Evolutionary conservation across 2,329 filamentous ascomycete genomes (phyloP).

Genomic region (Parasarocladium wereldwijsianum): DNA sequence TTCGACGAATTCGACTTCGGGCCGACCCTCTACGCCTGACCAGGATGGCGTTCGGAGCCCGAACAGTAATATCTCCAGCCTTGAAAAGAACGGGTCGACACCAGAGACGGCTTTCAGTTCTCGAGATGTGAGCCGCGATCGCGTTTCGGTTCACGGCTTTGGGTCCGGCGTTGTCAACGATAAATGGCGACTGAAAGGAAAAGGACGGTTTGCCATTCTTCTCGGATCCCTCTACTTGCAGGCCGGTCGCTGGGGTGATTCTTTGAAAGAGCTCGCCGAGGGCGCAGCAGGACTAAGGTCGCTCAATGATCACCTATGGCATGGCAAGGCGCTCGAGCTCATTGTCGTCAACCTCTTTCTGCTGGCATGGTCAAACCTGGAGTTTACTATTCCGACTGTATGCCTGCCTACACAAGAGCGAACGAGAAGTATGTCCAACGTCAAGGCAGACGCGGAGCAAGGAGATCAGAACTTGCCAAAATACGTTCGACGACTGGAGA

Average conservation of each 20-base stretch:
- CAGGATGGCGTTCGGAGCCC: conserved; percentile 28
- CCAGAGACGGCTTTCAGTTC: conserved; percentile 27
- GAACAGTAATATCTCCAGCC: conserved; percentile 21
- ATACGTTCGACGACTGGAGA: conserved; percentile 38
- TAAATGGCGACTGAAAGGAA: conserved; percentile 65
- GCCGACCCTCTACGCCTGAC: conserved; percentile 34
- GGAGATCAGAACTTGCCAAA: conserved; percentile 31
- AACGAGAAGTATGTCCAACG: conserved; percentile 18
- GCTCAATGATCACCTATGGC: conserved; percentile 89
- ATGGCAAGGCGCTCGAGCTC: conserved; percentile 85
- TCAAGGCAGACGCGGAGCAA: conserved; percentile 14
- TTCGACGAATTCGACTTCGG: conserved; percentile 30
- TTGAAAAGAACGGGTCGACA: conserved; percentile 23
- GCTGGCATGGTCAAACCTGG: conserved; percentile 68
- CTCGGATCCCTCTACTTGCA: conserved; percentile 78
- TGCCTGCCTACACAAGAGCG: conserved; percentile 36
- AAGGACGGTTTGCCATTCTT: conserved; percentile 63
- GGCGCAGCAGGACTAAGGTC: conserved; percentile 63
- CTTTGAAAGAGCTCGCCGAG: conserved; percentile 68
- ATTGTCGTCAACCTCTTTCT: conserved; percentile 72
- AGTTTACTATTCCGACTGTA: conserved; percentile 60
- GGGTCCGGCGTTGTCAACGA: conserved; percentile 58
- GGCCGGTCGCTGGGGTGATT: conserved; percentile 81
- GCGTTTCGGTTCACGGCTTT: conserved; percentile 56
- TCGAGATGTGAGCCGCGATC: conserved; percentile 36